Evolutionary conservation across 495 filamentous ascomycete species (phyloP).

Genomic region (Sporormia fimetaria): DNA sequence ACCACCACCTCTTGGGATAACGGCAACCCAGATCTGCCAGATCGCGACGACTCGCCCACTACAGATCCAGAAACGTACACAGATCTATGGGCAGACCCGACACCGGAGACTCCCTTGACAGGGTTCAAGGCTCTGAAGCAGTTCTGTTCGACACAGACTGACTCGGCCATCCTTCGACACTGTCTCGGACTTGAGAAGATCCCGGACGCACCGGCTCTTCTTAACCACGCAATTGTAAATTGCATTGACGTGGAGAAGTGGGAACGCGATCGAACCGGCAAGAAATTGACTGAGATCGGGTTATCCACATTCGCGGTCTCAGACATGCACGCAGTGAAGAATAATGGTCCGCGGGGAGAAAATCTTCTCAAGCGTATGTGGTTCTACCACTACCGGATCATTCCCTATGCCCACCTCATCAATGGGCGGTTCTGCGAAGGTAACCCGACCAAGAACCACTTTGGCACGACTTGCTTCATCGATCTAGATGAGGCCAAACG

Average conservation of each 20-base stretch:
- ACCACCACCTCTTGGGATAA: too few relatives aligned
- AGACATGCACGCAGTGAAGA: background rate
- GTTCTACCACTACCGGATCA: conserved; percentile 10
- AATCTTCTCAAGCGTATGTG: conserved; percentile 4
- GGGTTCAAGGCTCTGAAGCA: background rate
- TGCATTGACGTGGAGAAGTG: conserved; percentile 3
- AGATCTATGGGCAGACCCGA: too few relatives aligned
- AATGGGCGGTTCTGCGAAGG: conserved; percentile 4
- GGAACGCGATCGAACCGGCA: background rate
- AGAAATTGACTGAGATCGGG: conserved; percentile 7
- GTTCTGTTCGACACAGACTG: background rate
- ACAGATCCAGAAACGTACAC: too few relatives aligned
- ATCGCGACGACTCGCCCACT: too few relatives aligned
- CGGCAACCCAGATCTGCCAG: too few relatives aligned
- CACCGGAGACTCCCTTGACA: too few relatives aligned
- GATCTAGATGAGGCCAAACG: background rate
- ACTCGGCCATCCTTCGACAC: conserved; percentile 2
- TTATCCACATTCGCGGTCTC: background rate
- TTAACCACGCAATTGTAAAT: conserved; percentile 1
- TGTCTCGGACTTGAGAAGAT: conserved; percentile 1
- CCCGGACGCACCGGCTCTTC: conserved; percentile 2
- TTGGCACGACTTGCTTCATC: conserved; percentile 5
- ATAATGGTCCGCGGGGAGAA: background rate
- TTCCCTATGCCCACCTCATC: conserved; percentile 2
- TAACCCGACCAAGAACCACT: conserved; percentile 1